Conservation (phyloP, 345 rosid genomes). For the Dipteronia dyeriana region DNA sequence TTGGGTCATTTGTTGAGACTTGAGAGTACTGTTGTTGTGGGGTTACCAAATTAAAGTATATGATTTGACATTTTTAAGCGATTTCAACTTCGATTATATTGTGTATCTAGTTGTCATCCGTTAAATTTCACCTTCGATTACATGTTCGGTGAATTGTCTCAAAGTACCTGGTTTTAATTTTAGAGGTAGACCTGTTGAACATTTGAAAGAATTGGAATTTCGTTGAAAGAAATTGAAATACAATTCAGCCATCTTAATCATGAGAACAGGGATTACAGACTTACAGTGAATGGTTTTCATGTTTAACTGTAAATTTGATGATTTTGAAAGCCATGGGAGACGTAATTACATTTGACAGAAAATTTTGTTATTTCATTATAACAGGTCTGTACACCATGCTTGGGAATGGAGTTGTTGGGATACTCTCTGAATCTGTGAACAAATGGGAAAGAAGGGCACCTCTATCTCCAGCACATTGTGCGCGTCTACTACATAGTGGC, state of each 20-base stretch:
- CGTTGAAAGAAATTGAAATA: not conserved
- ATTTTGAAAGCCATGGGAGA: not conserved
- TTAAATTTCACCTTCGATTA: not conserved
- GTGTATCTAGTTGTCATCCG: not conserved
- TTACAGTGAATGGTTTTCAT: not conserved
- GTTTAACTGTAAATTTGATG: not conserved
- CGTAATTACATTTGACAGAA: not conserved
- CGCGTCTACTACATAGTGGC: slow-evolving; percentile 74
- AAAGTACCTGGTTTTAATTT: not conserved
- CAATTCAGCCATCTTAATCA: not conserved
- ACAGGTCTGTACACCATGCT: slow-evolving; percentile 43
- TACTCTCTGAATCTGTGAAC: slow-evolving; percentile 71
- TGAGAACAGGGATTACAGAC: not conserved
- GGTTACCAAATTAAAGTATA: not conserved
- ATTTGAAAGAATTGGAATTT: not conserved
- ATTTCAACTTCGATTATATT: not conserved
- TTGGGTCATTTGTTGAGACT: not conserved
- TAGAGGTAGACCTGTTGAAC: not conserved
- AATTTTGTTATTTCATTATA: not conserved
- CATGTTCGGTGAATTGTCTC: slow-evolving; percentile 3
- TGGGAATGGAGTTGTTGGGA: slow-evolving; percentile 90
- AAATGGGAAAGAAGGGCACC: slow-evolving; percentile 98
- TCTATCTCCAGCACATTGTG: slow-evolving; percentile 85
- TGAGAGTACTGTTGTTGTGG: not conserved
- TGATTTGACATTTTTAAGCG: not conserved